A percentile compares a stretch with the other conserved stretches of the same genome.
phyloP scores from a whole-genome alignment of 2,329 filamentous ascomycete species.

The Ascochyta viciae-villosae region DNA sequence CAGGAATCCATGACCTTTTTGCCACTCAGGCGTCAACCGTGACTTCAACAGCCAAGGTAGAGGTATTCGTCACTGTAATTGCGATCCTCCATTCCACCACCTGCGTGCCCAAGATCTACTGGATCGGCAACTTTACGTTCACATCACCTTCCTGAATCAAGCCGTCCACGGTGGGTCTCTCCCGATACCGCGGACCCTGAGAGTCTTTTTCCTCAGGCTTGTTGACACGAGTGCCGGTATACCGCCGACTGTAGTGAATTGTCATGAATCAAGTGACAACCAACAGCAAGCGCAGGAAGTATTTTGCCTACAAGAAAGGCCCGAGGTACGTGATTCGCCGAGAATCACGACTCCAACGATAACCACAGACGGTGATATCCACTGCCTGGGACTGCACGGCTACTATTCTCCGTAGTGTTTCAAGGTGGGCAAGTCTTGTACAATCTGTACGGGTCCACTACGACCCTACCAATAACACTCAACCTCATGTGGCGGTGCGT shows the following conservation, averaged over 20 bases:
- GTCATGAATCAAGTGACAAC: conserved; percentile 12
- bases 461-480: conserved; percentile 11
- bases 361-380: conserved; percentile 2
- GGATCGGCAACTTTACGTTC: conserved; percentile 29
- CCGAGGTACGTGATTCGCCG: conserved; percentile 16
- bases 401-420: conserved; percentile 19
- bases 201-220: conserved; percentile 13
- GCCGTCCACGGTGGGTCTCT: conserved; percentile 18
- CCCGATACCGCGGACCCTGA: conserved; percentile 28
- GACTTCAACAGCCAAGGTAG: conserved; percentile 16
- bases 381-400: conserved; percentile 14
- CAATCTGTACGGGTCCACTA: conserved; percentile 15
- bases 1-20: conserved; percentile 20
- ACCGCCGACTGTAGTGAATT: conserved; percentile 12
- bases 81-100: conserved; percentile 32
- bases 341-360: conserved; percentile 5
- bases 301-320: conserved; percentile 3
- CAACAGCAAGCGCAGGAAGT: conserved; percentile 9
- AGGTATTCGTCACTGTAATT: conserved; percentile 24
- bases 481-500: conserved; percentile 32
- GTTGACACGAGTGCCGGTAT: conserved; percentile 17
- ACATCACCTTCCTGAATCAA: conserved; percentile 19
- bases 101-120: conserved; percentile 35
- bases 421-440: conserved; percentile 5
- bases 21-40: conserved; percentile 7